These are phyloP conservation scores for Pythium plurisporium DNA, from an alignment of 352 stramenopile genomes.

Conservation along the genomic window DNA sequence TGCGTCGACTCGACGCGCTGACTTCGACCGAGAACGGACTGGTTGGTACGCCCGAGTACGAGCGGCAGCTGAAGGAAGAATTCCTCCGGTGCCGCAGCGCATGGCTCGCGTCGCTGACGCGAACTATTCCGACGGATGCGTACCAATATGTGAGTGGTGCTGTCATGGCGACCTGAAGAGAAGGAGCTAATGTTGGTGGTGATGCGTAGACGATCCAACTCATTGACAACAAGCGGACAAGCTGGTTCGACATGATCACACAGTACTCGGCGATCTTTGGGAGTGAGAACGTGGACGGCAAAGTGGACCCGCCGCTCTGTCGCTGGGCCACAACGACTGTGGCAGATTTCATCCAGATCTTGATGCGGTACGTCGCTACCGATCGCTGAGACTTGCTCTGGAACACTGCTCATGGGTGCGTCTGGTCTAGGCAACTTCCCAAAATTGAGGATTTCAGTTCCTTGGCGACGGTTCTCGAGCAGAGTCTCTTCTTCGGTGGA, in stretches of 20 bases:
- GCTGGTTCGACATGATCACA: conserved; percentile 90
- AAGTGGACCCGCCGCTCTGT: conserved; percentile 76
- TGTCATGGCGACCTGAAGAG: no score
- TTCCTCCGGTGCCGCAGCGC: conserved; percentile 75
- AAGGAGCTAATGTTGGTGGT: no score
- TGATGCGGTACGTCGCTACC: conserved; percentile 54
- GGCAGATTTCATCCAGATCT: conserved; percentile 71
- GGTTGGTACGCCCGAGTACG: conserved; percentile 54
- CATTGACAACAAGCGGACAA: conserved; percentile 85
- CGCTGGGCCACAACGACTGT: conserved; percentile 78
- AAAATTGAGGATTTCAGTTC: conserved; percentile 84
- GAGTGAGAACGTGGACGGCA: conserved; percentile 72
- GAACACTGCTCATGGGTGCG: not conserved
- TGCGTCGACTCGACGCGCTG: conserved; percentile 68
- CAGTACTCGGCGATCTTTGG: conserved; percentile 90
- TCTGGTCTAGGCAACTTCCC: conserved; percentile 53
- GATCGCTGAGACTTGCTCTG: not conserved
- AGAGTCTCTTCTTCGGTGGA: conserved; percentile 82
- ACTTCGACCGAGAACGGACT: not conserved
- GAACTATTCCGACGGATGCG: conserved; percentile 51
- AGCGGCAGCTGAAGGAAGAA: conserved; percentile 79
- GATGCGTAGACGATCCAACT: conserved; percentile 69
- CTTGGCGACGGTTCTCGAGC: conserved; percentile 73
- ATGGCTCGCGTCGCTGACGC: conserved; percentile 66
- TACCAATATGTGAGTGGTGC: conserved; percentile 73